Evolutionary conservation across 2,329 filamentous ascomycete species (phyloP).

Genomic region (Diplocarpon mali): DNA sequence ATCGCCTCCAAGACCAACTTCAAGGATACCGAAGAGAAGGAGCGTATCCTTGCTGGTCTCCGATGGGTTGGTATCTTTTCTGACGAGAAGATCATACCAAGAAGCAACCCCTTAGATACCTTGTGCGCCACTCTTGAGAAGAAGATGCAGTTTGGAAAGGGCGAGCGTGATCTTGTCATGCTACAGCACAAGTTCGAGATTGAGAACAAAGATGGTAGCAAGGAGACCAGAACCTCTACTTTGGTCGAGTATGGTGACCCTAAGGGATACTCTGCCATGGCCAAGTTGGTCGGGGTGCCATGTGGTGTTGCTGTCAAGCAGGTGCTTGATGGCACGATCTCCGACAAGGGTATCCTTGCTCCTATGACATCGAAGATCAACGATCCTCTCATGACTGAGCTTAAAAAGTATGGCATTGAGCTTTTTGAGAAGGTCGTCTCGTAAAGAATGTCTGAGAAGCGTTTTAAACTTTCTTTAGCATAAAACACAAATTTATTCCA

Average conservation of each 20-base stretch:
- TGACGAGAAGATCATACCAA: slow-evolving; percentile 55
- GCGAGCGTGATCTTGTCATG: slow-evolving; percentile 76
- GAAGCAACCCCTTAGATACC: slow-evolving; percentile 78
- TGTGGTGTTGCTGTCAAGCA: slow-evolving; percentile 66
- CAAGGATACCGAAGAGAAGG: slow-evolving; percentile 52
- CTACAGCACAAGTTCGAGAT: slow-evolving; percentile 78
- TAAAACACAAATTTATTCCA: too few species aligned
- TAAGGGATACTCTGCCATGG: slow-evolving; percentile 72
- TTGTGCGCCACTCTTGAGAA: slow-evolving; percentile 78
- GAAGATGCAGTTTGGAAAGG: slow-evolving; percentile 81
- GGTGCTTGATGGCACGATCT: slow-evolving; percentile 65
- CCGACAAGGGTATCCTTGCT: slow-evolving; percentile 63
- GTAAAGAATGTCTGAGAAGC: not conserved
- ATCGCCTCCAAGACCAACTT: slow-evolving; percentile 70
- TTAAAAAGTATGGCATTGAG: slow-evolving; percentile 66
- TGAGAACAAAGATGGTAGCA: slow-evolving; percentile 67
- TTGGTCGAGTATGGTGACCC: slow-evolving; percentile 74
- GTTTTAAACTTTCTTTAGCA: too few species aligned
- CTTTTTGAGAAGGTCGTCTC: slow-evolving; percentile 56
- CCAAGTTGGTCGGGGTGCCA: slow-evolving; percentile 67
- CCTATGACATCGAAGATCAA: slow-evolving; percentile 65
- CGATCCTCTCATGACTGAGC: slow-evolving; percentile 62
- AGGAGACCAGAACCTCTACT: slow-evolving; percentile 70
- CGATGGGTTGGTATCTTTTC: slow-evolving; percentile 64
- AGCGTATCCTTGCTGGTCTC: slow-evolving; percentile 59